Evolutionary conservation across 768 basidiomycete genomes (phyloP).

Genomic region (Gautieria morchelliformis): DNA sequence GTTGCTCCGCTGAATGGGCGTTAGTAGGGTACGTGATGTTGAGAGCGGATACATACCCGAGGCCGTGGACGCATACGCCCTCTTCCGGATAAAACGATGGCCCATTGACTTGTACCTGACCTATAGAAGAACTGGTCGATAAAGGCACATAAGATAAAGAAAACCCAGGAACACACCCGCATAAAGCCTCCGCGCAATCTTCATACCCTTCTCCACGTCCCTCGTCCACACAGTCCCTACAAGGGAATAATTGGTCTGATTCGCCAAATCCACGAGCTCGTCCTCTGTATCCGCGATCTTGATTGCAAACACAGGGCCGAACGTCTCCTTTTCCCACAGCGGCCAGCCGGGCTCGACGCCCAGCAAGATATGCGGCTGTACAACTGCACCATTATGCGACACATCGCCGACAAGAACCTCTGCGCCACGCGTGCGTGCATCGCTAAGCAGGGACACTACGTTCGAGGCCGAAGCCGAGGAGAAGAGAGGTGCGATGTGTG

Average conservation of each 20-base stretch:
- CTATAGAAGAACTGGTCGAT: constrained; percentile 19
- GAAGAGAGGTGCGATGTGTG: constrained; percentile 24
- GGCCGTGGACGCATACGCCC: constrained; percentile 27
- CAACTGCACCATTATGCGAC: constrained; percentile 26
- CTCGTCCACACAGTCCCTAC: constrained; percentile 42
- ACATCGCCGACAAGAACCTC: constrained; percentile 36
- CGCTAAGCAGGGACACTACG: constrained; percentile 33
- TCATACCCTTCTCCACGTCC: constrained; percentile 33
- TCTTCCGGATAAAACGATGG: constrained; percentile 38
- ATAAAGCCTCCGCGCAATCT: constrained; percentile 37
- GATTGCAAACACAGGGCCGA: constrained; percentile 46
- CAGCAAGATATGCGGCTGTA: constrained; percentile 42
- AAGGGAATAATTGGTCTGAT: constrained; percentile 43
- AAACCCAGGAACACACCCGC: constrained; percentile 25
- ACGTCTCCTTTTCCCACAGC: constrained; percentile 50
- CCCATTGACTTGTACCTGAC: constrained; percentile 48
- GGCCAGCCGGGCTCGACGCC: constrained; percentile 39
- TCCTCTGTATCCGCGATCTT: constrained; percentile 37
- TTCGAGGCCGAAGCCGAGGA: constrained; percentile 34
- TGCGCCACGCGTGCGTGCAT: constrained; percentile 36
- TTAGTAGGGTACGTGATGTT: background rate
- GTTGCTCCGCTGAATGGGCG: constrained; percentile 16
- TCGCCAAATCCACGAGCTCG: constrained; percentile 48
- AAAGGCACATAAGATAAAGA: background rate
- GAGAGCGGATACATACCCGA: constrained; percentile 31